These are phyloP conservation scores for Lachnellula cervina DNA, from an alignment of 2,329 filamentous ascomycete species.

Conservation along the genomic window DNA sequence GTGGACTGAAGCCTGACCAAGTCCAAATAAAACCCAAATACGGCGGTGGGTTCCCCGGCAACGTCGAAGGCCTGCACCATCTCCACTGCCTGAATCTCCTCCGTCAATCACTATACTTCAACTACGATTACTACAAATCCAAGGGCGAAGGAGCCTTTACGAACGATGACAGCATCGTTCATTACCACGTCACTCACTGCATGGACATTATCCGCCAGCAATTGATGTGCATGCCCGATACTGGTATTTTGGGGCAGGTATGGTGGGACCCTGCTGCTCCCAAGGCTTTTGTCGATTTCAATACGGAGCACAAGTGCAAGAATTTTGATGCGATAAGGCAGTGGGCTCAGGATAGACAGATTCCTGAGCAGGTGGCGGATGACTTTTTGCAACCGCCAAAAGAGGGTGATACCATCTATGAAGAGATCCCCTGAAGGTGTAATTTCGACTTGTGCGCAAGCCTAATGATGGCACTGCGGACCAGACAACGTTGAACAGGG, in stretches of 20 bases:
- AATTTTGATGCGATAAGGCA: slow-evolving; percentile 47
- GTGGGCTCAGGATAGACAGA: slow-evolving; percentile 47
- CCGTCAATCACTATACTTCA: slow-evolving; percentile 47
- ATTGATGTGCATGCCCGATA: slow-evolving; percentile 50
- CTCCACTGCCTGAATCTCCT: slow-evolving; percentile 51
- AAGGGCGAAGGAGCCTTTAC: slow-evolving; percentile 42
- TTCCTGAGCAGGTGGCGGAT: slow-evolving; percentile 24
- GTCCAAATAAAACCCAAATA: slow-evolving; percentile 47
- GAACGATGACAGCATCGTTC: slow-evolving; percentile 45
- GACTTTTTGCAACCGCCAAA: slow-evolving; percentile 27
- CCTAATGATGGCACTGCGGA: too few relatives aligned
- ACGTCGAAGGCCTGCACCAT: slow-evolving; percentile 44
- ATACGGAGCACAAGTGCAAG: slow-evolving; percentile 48
- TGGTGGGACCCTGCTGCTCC: slow-evolving; percentile 44
- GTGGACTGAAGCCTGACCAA: slow-evolving; percentile 42
- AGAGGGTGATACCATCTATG: slow-evolving; percentile 19
- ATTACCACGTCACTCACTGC: slow-evolving; percentile 49
- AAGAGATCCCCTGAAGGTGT: slow-evolving; percentile 21
- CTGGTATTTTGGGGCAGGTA: slow-evolving; percentile 49
- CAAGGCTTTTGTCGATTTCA: slow-evolving; percentile 47
- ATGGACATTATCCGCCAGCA: slow-evolving; percentile 51
- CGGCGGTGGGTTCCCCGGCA: slow-evolving; percentile 47
- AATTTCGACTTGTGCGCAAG: too few relatives aligned
- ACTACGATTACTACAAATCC: slow-evolving; percentile 46
- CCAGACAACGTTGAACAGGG: too few relatives aligned